Evolutionary conservation across 1,284 basidiomycete species (phyloP), one percentile per base, ranked within the genome.

Genomic region (Leccinum fallax): DNA sequence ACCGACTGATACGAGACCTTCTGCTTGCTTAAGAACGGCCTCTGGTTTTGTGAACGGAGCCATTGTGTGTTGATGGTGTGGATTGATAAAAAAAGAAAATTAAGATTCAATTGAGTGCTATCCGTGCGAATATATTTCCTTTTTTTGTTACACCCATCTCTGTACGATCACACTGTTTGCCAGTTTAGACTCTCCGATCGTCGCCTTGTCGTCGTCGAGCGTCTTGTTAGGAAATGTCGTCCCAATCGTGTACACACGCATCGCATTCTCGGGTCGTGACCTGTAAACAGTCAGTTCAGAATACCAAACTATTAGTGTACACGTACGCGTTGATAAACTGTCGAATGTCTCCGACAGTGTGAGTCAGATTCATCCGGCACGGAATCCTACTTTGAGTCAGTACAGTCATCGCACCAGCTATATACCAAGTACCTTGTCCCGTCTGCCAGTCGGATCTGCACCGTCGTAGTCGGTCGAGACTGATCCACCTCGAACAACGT

Each of bases 361-460:
- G 95, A 10, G 88, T 89, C 60, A 95, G 80, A 76, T 99, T 99
- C 89, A 98, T 93, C 58, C 92, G 81, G 53, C 85, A 89, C 3
- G 95, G 90, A 75, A 97, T 85, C 66, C 95, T 92, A 19, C 28
- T 24, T 8, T 2, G 10, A 8, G 49, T 61, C 15, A 60, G 19
- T n/a, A 21, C 26, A 58, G 32, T 1, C 26, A 8, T 1, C 13
- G 16, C 2, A 4, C 46, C n/a, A 28, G 36, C 34, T 6, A 28
- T 34, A 60, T 24, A 52, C 58, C 36, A 53, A 81, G 38, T 64
- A 90, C 89, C 91, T 84, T n/a, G 93, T 92, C 11, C 97, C 97
- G 77, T 98, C 95, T 10, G 90, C 92, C 53, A 98, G 75, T 54
- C 96, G 83, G 60, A 98, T 83, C 79, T 98, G 96, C n/a, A 99